These are phyloP conservation scores for Xylariomycetidae sp. DNA, from an alignment of 2,329 filamentous ascomycete species.

Conservation along the genomic window DNA sequence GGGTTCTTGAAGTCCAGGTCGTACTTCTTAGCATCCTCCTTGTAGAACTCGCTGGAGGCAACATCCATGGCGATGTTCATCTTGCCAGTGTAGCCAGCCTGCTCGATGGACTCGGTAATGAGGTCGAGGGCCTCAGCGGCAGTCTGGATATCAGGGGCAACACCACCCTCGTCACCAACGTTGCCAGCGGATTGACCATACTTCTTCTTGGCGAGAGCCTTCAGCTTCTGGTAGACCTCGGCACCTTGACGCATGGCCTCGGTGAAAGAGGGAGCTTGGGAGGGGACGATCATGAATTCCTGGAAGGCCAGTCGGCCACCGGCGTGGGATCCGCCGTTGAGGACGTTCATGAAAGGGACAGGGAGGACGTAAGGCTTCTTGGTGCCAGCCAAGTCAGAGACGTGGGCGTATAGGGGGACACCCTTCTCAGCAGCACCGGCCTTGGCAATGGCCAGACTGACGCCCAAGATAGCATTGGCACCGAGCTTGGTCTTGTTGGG, in stretches of 20 bases:
- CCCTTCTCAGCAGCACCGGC: slow-evolving; percentile 85
- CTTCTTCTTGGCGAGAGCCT: slow-evolving; percentile 96
- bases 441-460: slow-evolving; percentile 80
- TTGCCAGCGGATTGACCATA: slow-evolving; percentile 99
- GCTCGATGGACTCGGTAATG: slow-evolving; percentile 89
- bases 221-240: slow-evolving; percentile 98
- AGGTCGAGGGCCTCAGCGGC: slow-evolving; percentile 94
- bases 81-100: slow-evolving; percentile 92
- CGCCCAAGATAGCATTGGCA: slow-evolving; percentile 84
- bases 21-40: slow-evolving; percentile 96
- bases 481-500: slow-evolving; percentile 83
- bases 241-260: slow-evolving; percentile 95
- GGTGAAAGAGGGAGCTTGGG: slow-evolving; percentile 81
- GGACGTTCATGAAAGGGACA: slow-evolving; percentile 90
- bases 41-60: slow-evolving; percentile 99
- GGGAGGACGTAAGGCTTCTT: slow-evolving; percentile 90
- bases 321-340: slow-evolving; percentile 91
- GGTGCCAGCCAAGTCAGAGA: slow-evolving; percentile 81
- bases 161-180: slow-evolving; percentile 98
- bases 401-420: slow-evolving; percentile 81
- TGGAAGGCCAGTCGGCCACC: slow-evolving; percentile 94
- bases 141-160: slow-evolving; percentile 97
- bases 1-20: slow-evolving; percentile 99
- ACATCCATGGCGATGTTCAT: slow-evolving; percentile 99
- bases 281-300: slow-evolving; percentile 93